phyloP scores from a whole-genome alignment of 768 basidiomycete genomes.

The Tylopilus subfusipes region DNA sequence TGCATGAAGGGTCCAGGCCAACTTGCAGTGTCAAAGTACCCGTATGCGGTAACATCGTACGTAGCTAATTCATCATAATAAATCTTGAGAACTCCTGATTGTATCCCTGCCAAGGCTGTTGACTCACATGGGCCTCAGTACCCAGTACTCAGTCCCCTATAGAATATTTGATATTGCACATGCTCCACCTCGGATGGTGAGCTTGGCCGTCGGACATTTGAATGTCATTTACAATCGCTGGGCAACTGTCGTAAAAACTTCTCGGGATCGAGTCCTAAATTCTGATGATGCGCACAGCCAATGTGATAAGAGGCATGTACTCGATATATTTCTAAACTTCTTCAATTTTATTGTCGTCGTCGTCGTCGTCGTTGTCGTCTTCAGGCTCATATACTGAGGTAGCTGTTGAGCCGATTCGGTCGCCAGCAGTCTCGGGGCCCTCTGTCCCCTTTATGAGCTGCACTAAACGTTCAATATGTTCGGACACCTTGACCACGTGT shows the following conservation, averaged over 20 bases:
- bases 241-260: not conserved
- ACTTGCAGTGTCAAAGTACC: slow-evolving; percentile 7
- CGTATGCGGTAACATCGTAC: slow-evolving; percentile 17
- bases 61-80: slow-evolving; percentile 20
- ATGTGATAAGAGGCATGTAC: slow-evolving; percentile 12
- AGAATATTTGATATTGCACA: not conserved
- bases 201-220: not conserved
- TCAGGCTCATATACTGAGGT: slow-evolving; percentile 20
- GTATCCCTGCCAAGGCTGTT: slow-evolving; percentile 14
- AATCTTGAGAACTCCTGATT: slow-evolving; percentile 21
- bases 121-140: slow-evolving; percentile 25
- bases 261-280: not conserved
- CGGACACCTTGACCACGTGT: slow-evolving; percentile 56
- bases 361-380: slow-evolving; percentile 50
- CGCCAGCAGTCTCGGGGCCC: slow-evolving; percentile 43
- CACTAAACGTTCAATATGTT: slow-evolving; percentile 86
- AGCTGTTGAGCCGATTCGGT: slow-evolving; percentile 32
- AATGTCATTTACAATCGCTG: not conserved
- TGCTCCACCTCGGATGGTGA: not conserved
- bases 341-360: slow-evolving; percentile 71
- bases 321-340: slow-evolving; percentile 53
- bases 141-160: slow-evolving; percentile 2
- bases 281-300: slow-evolving; percentile 1
- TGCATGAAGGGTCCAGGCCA: slow-evolving; percentile 1
- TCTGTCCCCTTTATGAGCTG: slow-evolving; percentile 81